phyloP scores from a whole-genome alignment of 192 early-diverging fungal genomes.

The Physocladia obscura region DNA sequence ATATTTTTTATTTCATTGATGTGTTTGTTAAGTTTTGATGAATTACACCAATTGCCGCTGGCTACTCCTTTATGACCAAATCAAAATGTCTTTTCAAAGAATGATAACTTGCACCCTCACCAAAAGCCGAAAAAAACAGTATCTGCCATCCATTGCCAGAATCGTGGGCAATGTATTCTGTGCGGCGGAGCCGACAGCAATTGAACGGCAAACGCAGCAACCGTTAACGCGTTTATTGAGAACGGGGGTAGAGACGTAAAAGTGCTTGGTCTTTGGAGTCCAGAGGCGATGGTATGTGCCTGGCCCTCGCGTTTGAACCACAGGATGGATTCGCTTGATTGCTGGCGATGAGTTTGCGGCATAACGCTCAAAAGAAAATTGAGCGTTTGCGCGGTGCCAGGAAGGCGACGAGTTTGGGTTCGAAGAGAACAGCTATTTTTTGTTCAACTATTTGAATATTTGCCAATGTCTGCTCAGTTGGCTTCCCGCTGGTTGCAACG shows the following conservation, averaged over 20 bases:
- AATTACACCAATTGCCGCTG: too few relatives aligned
- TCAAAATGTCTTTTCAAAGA: slow-evolving; percentile 2
- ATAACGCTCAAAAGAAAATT: background rate
- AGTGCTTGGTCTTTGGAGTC: slow-evolving; percentile 15
- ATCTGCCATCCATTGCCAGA: too few relatives aligned
- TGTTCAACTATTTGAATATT: background rate
- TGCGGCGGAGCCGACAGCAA: slow-evolving; percentile 31
- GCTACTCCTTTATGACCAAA: too few relatives aligned
- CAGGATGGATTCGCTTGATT: too few relatives aligned
- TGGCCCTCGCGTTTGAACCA: too few relatives aligned
- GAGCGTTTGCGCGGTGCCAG: background rate
- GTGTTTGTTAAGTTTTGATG: too few relatives aligned
- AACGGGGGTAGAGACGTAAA: slow-evolving; percentile 14
- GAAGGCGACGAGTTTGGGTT: slow-evolving; percentile 24
- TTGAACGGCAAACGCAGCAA: background rate
- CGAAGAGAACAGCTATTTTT: slow-evolving; percentile 29
- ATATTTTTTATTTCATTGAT: too few relatives aligned
- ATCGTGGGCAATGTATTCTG: slow-evolving; percentile 29
- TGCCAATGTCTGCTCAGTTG: background rate
- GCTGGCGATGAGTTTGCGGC: too few relatives aligned
- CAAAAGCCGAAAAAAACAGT: slow-evolving; percentile 11
- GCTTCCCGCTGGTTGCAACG: too few relatives aligned
- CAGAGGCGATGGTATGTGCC: background rate
- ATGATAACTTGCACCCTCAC: slow-evolving; percentile 20
- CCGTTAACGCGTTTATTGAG: background rate